phyloP scores from a whole-genome alignment of 164 flowering plant genomes.

The Warburgia ugandensis region DNA sequence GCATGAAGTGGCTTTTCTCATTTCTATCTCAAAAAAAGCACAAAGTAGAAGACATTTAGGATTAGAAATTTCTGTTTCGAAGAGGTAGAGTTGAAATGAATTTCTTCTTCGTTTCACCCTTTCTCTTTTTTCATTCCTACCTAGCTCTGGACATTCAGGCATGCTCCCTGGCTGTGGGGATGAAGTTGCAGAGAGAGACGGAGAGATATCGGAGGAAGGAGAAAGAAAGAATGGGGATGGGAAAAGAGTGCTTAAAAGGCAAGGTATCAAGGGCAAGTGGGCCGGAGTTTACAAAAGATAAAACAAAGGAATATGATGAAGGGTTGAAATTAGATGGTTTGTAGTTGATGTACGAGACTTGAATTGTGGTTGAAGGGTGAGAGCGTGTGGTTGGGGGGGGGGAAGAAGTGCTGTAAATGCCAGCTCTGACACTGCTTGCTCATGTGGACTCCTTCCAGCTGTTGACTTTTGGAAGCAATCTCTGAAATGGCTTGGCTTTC shows the following conservation, averaged over 20 bases:
- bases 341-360: no score
- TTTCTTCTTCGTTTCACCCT: neutral
- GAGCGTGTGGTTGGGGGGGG: neutral
- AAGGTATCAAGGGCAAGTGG: conserved; percentile 26
- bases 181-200: conserved; percentile 11
- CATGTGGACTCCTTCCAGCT: conserved; percentile 18
- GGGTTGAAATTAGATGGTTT: conserved; percentile 7
- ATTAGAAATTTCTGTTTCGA: neutral
- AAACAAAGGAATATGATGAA: conserved; percentile 4
- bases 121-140: conserved; percentile 19
- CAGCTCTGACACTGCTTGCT: conserved; percentile 4
- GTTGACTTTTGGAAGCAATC: conserved; percentile 22
- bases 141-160: conserved; percentile 85
- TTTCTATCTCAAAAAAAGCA: no score
- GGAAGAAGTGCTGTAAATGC: neutral
- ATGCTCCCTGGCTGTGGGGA: conserved; percentile 30
- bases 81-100: no score
- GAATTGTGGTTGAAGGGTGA: conserved; percentile 10
- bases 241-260: conserved; percentile 39
- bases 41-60: no score
- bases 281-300: conserved; percentile 11
- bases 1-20: no score
- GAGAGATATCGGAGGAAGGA: conserved; percentile 9
- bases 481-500: conserved; percentile 12
- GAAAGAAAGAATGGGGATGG: neutral